Conservation (phyloP, 2,329 filamentous ascomycete species). For the Monosporascus ibericus region DNA sequence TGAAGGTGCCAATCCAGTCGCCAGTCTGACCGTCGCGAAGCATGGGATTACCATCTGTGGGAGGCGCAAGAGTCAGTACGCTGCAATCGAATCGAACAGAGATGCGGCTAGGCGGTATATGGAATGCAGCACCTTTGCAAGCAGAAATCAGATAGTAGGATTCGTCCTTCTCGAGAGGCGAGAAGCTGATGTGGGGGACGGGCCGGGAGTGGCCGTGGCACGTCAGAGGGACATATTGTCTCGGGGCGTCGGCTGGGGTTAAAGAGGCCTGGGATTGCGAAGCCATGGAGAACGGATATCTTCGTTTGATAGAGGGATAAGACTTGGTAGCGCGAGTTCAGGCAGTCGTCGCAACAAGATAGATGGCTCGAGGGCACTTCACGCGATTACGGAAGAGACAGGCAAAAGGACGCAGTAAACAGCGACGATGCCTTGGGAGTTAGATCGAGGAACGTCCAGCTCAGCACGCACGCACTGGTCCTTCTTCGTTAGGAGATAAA, state of each 20-base stretch:
- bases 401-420: too few relatives aligned
- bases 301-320: background rate
- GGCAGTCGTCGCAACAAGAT: too few relatives aligned
- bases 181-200: slow-evolving; percentile 88
- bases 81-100: background rate
- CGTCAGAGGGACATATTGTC: slow-evolving; percentile 77
- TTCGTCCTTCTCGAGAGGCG: slow-evolving; percentile 72
- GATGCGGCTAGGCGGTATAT: background rate
- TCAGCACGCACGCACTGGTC: too few relatives aligned
- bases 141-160: slow-evolving; percentile 90
- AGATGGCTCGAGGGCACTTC: too few relatives aligned
- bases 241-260: slow-evolving; percentile 11
- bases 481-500: too few relatives aligned
- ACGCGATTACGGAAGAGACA: too few relatives aligned
- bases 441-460: too few relatives aligned
- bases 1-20: slow-evolving; percentile 96
- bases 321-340: too few relatives aligned
- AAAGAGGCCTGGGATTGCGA: background rate
- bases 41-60: slow-evolving; percentile 92
- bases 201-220: slow-evolving; percentile 93
- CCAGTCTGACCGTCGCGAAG: slow-evolving; percentile 92
- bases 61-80: slow-evolving; percentile 1
- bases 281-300: slow-evolving; percentile 11
- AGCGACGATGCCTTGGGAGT: too few relatives aligned
- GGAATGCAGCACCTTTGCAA: slow-evolving; percentile 64